A percentile compares a stretch with the other conserved stretches of the same genome.
These are phyloP conservation scores for Crithidia mellificae DNA, from an alignment of 208 protist genomes.

Conservation along the genomic window DNA sequence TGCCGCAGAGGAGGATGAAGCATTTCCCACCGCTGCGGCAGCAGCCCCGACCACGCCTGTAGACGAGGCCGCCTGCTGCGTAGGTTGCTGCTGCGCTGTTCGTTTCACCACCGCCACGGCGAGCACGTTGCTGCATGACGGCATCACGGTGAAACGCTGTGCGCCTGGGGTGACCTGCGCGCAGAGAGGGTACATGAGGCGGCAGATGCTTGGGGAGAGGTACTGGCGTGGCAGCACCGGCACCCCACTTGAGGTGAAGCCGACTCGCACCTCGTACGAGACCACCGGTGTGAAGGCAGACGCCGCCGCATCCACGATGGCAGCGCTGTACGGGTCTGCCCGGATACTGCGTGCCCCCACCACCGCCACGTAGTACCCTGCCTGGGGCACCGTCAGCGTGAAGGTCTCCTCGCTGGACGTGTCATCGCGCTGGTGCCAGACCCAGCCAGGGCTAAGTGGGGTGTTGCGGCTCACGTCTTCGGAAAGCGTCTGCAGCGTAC, in stretches of 20 bases:
- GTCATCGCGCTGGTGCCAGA: slow-evolving; percentile 85
- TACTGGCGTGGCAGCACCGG: slow-evolving; percentile 77
- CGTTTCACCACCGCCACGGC: slow-evolving; percentile 63
- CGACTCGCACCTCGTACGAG: slow-evolving; percentile 73
- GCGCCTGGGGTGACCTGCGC: slow-evolving; percentile 47
- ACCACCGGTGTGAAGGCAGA: slow-evolving; percentile 62
- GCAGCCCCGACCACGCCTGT: too few relatives aligned
- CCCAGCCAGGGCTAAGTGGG: slow-evolving; percentile 67
- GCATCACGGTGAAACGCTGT: slow-evolving; percentile 71
- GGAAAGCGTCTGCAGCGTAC: slow-evolving; percentile 57
- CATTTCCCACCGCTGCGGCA: too few relatives aligned
- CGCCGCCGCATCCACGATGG: slow-evolving; percentile 35
- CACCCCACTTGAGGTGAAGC: slow-evolving; percentile 54
- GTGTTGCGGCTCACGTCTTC: slow-evolving; percentile 32
- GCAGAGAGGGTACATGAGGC: slow-evolving; percentile 67
- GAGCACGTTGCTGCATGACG: slow-evolving; percentile 78
- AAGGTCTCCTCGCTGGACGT: slow-evolving; percentile 63
- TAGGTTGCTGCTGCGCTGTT: background rate
- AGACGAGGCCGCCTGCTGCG: too few relatives aligned
- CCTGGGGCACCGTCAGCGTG: slow-evolving; percentile 74
- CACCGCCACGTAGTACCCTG: slow-evolving; percentile 72
- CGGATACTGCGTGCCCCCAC: slow-evolving; percentile 73
- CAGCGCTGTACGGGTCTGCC: slow-evolving; percentile 61
- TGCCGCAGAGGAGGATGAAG: too few relatives aligned
- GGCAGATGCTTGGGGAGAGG: slow-evolving; percentile 66